phyloP scores from a whole-genome alignment of 2,329 filamentous ascomycete species.

The Talaromyces sp. region DNA sequence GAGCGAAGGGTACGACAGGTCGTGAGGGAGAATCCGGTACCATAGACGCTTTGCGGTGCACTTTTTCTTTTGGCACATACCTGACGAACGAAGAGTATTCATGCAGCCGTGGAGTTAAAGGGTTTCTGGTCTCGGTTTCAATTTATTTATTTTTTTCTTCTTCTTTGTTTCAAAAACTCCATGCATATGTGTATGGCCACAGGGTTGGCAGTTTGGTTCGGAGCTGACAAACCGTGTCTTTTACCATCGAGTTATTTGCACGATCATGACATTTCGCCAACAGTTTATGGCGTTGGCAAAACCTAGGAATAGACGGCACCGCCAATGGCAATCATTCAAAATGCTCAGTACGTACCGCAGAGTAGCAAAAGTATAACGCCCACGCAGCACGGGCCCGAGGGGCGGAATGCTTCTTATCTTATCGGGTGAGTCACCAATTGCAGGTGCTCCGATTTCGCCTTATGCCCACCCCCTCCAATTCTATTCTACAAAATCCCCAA shows the following conservation, averaged over 20 bases:
- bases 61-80: neutral
- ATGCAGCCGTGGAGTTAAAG: neutral
- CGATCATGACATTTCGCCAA: neutral
- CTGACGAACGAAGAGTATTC: neutral
- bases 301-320: neutral
- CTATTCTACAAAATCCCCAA: conserved; percentile 1
- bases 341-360: neutral
- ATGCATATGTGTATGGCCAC: neutral
- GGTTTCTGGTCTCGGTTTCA: neutral
- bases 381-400: neutral
- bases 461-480: neutral
- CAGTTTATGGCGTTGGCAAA: neutral
- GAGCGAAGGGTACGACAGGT: conserved; percentile 82
- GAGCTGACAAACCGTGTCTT: neutral
- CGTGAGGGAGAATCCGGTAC: conserved; percentile 82
- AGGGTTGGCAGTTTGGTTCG: neutral
- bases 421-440: conserved; percentile 11
- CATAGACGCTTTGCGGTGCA: conserved; percentile 37
- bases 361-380: neutral
- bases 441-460: conserved; percentile 11
- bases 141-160: neutral
- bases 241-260: neutral
- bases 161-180: neutral
- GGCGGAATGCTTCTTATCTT: conserved; percentile 9
- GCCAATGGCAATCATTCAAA: neutral